Percentiles rank a stretch among this genome's conserved stretches.
Conservation (phyloP, 805 yeast genomes). For the Pichia scutulata region DNA sequence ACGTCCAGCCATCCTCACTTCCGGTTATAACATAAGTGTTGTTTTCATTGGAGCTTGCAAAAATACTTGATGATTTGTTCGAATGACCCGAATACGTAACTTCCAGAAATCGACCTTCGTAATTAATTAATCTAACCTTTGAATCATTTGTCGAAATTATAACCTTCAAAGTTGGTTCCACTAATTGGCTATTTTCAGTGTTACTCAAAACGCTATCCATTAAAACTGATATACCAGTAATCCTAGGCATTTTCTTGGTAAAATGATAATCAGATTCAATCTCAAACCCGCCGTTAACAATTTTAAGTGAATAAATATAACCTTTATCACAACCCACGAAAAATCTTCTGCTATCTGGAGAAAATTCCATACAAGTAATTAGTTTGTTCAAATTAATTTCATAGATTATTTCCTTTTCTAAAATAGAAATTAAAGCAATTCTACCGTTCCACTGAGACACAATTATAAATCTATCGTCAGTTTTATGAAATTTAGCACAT, state of each 20-base stretch:
- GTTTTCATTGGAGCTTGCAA: constrained; percentile 57
- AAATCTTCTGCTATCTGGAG: constrained; percentile 55
- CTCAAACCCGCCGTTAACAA: constrained; percentile 40
- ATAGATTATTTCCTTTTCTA: constrained; percentile 60
- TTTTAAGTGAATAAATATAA: constrained; percentile 50
- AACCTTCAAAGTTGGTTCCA: constrained; percentile 20
- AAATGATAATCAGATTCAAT: constrained; percentile 38
- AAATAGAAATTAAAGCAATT: constrained; percentile 75
- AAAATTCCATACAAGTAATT: constrained; percentile 67
- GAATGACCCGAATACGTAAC: constrained; percentile 67
- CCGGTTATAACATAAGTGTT: constrained; percentile 58
- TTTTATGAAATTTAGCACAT: constrained; percentile 69
- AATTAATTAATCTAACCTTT: constrained; percentile 57
- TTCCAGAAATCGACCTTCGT: constrained; percentile 45
- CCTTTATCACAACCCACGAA: constrained; percentile 81
- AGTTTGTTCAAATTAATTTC: constrained; percentile 49
- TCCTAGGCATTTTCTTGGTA: constrained; percentile 43
- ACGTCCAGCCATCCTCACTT: constrained; percentile 83
- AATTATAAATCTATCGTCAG: constrained; percentile 78
- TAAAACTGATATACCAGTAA: constrained; percentile 67
- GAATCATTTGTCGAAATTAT: constrained; percentile 81
- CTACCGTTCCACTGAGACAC: constrained; percentile 75
- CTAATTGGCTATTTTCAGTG: constrained; percentile 8
- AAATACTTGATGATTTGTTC: constrained; percentile 64
- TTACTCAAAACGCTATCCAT: constrained; percentile 12